Evolutionary conservation across 73 alveolate species (phyloP), one percentile per base, ranked within the genome.

Genomic region (Durusdinium trenchii): DNA sequence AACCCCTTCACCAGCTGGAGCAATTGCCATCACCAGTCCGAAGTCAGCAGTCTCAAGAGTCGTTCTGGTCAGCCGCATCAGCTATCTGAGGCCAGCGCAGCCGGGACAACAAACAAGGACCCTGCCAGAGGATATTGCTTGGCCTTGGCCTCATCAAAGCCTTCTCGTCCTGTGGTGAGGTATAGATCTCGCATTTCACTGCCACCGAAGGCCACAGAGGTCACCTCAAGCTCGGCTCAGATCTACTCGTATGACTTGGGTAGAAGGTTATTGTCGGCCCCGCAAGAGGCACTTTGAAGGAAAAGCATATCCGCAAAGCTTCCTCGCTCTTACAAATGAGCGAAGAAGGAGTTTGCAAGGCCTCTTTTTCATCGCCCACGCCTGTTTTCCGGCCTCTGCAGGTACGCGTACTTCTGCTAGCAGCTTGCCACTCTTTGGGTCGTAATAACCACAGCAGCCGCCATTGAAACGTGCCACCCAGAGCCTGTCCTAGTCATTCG

Each of bases 381-480:
- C 96, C 96, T 90, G 96, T 36, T 54, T 75, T 52, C 96, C 96
- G 28, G 98, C 98, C 82, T 67, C 98, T 20, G 82, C 57, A n/a
- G 98, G 98, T 57, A 91, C 98, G 4, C 47, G 98, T 42, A 91
- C 98, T 69, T 91, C 98, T 0, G 98, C 98, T 89, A 91, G 47
- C 52, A 69, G 64, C 48, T 38, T 2, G 38, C 98, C 98, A 0
- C 60, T 67, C 89, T 2, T 36, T 6, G 98, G 89, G 50, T 91
- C 98, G 36, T 91, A 91, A 78, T 76, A 91, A 20, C 99, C 99
- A 45, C 60, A 54, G 85, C 93, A 84, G 38, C 99, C 99, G 12
- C 99, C 99, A 40, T 94, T 94, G 93, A 94, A 94, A 40, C 99
- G 99, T 5, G 99, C 99, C 78, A 94, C 82, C 99, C 99, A 94